Base-by-base conservation (phyloP, 2,329 filamentous ascomycete species). In the Lojkania enalia region DNA sequence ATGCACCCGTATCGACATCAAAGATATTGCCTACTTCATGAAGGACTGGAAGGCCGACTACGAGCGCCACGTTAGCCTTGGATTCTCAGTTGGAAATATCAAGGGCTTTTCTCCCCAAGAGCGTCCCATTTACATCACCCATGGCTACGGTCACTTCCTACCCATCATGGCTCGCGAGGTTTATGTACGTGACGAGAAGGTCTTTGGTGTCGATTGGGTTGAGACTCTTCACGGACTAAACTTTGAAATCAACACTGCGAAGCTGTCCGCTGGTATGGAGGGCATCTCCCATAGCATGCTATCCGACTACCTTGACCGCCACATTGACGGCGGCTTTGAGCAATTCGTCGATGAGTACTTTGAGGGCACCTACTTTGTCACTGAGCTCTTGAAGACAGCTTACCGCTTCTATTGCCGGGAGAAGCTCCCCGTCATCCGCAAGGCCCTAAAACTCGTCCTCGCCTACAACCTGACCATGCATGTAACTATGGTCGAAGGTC, bases 21-120 rank as follows among this genome's bases (percentile, higher is more conserved):
- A 96, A 80, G 92, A 97, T 63, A 95, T 97, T 63, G 88, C 85
- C 32, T 96, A 95, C 73, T 97, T 97, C 78, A 94, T 96, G 88
- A 96, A 96, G 78, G 92, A 96, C 72, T 97, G 91, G 91, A 95
- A 92, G 74, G 91, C 90, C 33, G 92, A 97, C 70, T 96, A 94
- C 62, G 90, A 96, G 74, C 86, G 90, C 58, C 91, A 96, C 67
- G 82, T 94, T 58, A 87, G 83, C 52, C 83, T 88, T 46, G 89
- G 88, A 43, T 90, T 96, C 67, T 95, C 90, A 2, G 87, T 96
- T 37, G 91, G 87, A 72, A 96, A 96, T 66, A 94, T 96, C 75
- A 96, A 95, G 77, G 91, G 91, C 21, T 85, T 84, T 70, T 82
- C 81, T 13, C 75, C 80, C 20, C 71, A 77, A 14, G 82, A 85